These are phyloP conservation scores for Apiospora arundinis DNA, from an alignment of 2,329 filamentous ascomycete species.

Conservation along the genomic window DNA sequence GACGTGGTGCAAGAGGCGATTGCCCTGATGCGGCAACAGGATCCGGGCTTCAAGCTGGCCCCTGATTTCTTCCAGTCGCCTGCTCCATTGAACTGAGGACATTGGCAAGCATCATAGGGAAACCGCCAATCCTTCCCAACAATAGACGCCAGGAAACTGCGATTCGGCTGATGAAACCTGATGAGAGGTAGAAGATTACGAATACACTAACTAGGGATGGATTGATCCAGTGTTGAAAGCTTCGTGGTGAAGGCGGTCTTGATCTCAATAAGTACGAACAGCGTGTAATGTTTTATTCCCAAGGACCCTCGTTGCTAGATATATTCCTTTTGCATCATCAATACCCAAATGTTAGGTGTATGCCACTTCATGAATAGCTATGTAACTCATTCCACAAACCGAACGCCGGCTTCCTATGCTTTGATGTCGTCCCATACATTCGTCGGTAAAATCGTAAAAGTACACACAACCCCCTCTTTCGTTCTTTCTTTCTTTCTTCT, in stretches of 20 bases:
- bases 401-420: slow-evolving; percentile 13
- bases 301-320: slow-evolving; percentile 3
- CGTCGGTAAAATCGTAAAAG: slow-evolving; percentile 16
- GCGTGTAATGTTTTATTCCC: neutral
- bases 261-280: neutral
- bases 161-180: neutral
- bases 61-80: slow-evolving; percentile 21
- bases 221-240: neutral
- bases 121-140: too few species aligned
- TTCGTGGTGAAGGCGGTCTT: neutral
- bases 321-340: neutral
- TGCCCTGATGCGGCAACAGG: slow-evolving; percentile 18
- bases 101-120: too few species aligned
- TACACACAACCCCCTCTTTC: neutral
- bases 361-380: neutral
- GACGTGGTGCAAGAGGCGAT: slow-evolving; percentile 33
- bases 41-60: slow-evolving; percentile 23
- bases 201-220: neutral
- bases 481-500: too few species aligned
- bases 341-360: neutral
- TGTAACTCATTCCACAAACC: neutral
- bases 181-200: neutral
- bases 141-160: neutral
- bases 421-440: slow-evolving; percentile 5
- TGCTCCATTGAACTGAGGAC: neutral